Base-by-base conservation (phyloP, 495 filamentous ascomycete genomes). In the Pseudoneurospora amorphoporcata region DNA sequence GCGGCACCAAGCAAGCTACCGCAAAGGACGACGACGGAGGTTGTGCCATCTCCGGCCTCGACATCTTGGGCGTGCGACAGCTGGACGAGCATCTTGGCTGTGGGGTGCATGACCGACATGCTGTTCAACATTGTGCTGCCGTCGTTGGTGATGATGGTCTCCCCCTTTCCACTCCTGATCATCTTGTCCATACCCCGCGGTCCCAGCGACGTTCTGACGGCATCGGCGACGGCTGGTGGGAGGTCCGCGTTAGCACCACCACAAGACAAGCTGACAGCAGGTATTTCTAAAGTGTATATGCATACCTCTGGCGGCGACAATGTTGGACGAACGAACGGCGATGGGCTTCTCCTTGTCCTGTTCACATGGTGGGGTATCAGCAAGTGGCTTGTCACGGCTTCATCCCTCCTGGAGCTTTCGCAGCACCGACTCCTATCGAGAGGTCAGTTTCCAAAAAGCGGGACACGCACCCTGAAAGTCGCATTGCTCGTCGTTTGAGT, bases 111-210 rank as follows among this genome's bases (percentile, higher is more conserved):
- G 69, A 99, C 96, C 76, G 92, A 92, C 95, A 99, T 98, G 86
- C 94, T 92, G 83, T 91, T 95, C 79, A 99, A 84, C 93, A 98
- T 98, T 43, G 95, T 99, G 84, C 95, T 97, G 81, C 95, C 95
- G 83, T 99, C 95, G 85, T 99, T 99, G 76, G 95, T 98, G 82
- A 99, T 99, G 78, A 98, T 95, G 65, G 95, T 98, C 81, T 96
- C 90, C 82, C 96, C 96, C 80, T 94, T 97, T 75, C 94, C 92
- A 38, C 92, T 96, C 88, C 95, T 91, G 75, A 99, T 98, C 95
- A 99, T 99, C 86, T 99, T 99, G 84, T 99, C 95, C 94, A 97
- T 97, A 69, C 85, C 86, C 80, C 86, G 78, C 75, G 87, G 86
- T 53, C 86, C 86, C 43, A 87, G 77, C 53, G 84, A 88, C 68